These are phyloP conservation scores for Hypoxylon intermedium DNA, from an alignment of 495 filamentous ascomycete genomes.

Conservation along the genomic window DNA sequence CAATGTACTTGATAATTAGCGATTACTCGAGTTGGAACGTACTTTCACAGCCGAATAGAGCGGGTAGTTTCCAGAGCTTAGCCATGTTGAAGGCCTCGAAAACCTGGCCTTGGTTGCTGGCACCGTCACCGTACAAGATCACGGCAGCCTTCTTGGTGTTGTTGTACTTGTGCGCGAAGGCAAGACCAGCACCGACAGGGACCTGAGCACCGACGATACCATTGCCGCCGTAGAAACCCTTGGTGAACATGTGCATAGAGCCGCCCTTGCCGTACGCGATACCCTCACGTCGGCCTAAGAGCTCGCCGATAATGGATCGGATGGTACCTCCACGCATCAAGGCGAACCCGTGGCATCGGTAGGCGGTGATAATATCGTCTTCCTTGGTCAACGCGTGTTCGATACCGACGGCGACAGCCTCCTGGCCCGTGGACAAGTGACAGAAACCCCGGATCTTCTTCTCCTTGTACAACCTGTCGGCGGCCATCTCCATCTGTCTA, in stretches of 20 bases:
- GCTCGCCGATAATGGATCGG: constrained; percentile 93
- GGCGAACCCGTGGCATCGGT: constrained; percentile 98
- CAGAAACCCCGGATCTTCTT: constrained; percentile 99
- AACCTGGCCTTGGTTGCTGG: constrained; percentile 97
- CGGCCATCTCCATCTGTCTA: constrained; percentile 99
- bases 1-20: neutral
- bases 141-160: constrained; percentile 83
- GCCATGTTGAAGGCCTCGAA: constrained; percentile 99
- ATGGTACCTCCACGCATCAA: constrained; percentile 94
- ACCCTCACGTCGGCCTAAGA: constrained; percentile 91
- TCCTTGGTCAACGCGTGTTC: constrained; percentile 91
- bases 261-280: constrained; percentile 99
- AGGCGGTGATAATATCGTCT: constrained; percentile 96
- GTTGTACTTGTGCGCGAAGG: constrained; percentile 95
- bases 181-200: constrained; percentile 94
- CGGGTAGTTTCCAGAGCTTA: constrained; percentile 95
- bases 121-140: constrained; percentile 95
- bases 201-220: constrained; percentile 99
- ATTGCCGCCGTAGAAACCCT: constrained; percentile 97
- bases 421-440: constrained; percentile 96
- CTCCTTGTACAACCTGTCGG: constrained; percentile 97
- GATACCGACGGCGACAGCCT: constrained; percentile 95
- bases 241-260: constrained; percentile 99
- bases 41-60: constrained; percentile 98
- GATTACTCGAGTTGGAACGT: constrained; percentile 45